Percentiles rank a stretch among this genome's conserved stretches.
Conservation (phyloP, 306 rosid species). For the Cicer bijugum region DNA sequence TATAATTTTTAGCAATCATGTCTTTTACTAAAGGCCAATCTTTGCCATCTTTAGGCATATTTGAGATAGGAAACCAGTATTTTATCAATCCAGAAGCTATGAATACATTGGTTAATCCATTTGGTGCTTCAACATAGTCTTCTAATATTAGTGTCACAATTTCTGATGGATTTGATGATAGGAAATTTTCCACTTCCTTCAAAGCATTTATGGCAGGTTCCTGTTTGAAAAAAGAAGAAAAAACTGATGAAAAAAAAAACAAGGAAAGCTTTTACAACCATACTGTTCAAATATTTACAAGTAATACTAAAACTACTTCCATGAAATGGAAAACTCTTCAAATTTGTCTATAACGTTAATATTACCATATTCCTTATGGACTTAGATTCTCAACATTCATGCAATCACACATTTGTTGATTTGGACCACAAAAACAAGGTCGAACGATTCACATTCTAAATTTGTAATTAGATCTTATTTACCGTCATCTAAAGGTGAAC, state of each 20-base stretch:
- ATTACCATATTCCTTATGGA: neutral
- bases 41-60: slow-evolving; percentile 50
- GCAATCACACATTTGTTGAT: neutral
- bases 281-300: no score
- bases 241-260: neutral
- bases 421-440: neutral
- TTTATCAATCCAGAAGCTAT: slow-evolving; percentile 51
- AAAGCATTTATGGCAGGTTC: slow-evolving; percentile 51
- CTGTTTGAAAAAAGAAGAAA: slow-evolving; percentile 18
- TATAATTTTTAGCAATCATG: slow-evolving; percentile 47
- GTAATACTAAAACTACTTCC: neutral
- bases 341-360: neutral
- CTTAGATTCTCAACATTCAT: neutral
- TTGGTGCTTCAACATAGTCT: slow-evolving; percentile 51
- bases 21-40: slow-evolving; percentile 55
- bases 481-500: neutral
- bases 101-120: slow-evolving; percentile 46
- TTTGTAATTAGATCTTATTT: neutral
- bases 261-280: neutral
- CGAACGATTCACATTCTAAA: neutral
- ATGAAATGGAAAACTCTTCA: neutral
- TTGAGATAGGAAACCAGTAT: slow-evolving; percentile 52
- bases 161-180: slow-evolving; percentile 51
- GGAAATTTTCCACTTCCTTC: slow-evolving; percentile 49
- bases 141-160: slow-evolving; percentile 56